Conservation (phyloP, 2,329 filamentous ascomycete species). For the Colletotrichum chlorophyti region DNA sequence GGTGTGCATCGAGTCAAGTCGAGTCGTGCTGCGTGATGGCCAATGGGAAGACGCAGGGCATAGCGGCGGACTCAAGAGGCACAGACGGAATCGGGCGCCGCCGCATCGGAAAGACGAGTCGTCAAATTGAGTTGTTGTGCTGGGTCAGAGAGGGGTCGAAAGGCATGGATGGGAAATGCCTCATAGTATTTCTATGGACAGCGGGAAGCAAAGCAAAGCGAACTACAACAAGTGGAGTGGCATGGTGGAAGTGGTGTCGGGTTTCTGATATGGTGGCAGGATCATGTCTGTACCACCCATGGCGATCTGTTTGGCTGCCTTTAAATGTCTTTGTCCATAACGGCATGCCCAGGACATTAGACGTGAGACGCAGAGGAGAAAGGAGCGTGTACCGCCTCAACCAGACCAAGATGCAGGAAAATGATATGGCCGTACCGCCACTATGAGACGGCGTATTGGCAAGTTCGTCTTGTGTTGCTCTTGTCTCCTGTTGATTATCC, state of each 20-base stretch:
- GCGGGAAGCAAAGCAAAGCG: slow-evolving; percentile 7
- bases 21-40: not conserved
- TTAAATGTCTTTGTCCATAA: not conserved
- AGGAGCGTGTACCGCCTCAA: slow-evolving; percentile 17
- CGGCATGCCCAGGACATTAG: not conserved
- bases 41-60: slow-evolving; percentile 4
- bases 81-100: slow-evolving; percentile 16
- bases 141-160: slow-evolving; percentile 21
- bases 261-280: slow-evolving; percentile 20
- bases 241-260: no score
- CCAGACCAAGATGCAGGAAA: slow-evolving; percentile 9
- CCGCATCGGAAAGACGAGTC: slow-evolving; percentile 13
- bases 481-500: slow-evolving; percentile 6
- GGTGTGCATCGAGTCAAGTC: slow-evolving; percentile 12
- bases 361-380: not conserved
- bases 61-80: slow-evolving; percentile 3
- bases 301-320: not conserved
- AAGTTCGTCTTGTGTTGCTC: slow-evolving; percentile 24
- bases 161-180: slow-evolving; percentile 29
- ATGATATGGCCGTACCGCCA: slow-evolving; percentile 25
- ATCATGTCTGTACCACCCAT: slow-evolving; percentile 15
- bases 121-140: slow-evolving; percentile 3
- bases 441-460: slow-evolving; percentile 14
- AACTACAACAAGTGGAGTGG: slow-evolving; percentile 17
- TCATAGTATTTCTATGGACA: no score